Evolutionary conservation across 164 flowering plant genomes (phyloP).

Genomic region (Magnolia officinalis): DNA sequence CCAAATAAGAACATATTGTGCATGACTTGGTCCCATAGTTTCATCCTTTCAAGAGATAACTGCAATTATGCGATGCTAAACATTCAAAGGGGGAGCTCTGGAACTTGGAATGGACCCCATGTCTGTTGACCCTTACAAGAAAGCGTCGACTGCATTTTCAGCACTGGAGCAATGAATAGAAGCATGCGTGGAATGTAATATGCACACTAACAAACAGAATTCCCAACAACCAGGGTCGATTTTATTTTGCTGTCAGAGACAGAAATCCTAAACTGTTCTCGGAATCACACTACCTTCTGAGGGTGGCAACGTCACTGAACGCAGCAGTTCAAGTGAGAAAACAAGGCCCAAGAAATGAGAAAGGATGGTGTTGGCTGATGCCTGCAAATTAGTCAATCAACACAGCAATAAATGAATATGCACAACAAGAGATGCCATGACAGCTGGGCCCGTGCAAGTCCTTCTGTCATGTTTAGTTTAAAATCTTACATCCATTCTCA

Average conservation of each 20-base stretch:
- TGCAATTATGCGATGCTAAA: too few species aligned
- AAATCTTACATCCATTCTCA: neutral
- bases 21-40: too few species aligned
- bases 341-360: conserved; percentile 93
- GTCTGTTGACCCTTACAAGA: too few species aligned
- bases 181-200: too few species aligned
- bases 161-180: too few species aligned
- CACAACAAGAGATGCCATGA: too few species aligned
- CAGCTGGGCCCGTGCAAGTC: neutral
- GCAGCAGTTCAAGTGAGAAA: conserved; percentile 86
- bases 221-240: neutral
- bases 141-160: too few species aligned
- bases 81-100: too few species aligned
- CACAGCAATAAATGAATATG: neutral
- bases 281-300: conserved; percentile 53
- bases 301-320: conserved; percentile 78
- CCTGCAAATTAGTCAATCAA: conserved; percentile 44
- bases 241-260: neutral
- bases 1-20: too few species aligned
- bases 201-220: neutral
- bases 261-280: conserved; percentile 39
- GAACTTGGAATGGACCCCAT: too few species aligned
- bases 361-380: conserved; percentile 89
- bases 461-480: neutral
- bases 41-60: too few species aligned